Conservation (phyloP, 108 stramenopile species). For the Skeletonema marinoi region DNA sequence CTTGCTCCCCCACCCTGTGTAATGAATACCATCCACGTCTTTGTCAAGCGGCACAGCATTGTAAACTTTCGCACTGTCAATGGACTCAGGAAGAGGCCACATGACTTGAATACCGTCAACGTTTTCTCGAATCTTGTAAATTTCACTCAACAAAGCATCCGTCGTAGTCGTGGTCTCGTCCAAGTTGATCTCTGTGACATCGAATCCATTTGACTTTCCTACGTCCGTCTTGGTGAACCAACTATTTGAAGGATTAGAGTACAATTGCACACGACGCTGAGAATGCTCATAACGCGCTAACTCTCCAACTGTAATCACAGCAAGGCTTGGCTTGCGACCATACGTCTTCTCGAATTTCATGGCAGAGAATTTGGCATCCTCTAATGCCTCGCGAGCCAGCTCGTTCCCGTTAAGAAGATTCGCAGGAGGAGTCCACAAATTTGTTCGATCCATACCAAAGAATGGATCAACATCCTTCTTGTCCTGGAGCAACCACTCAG, state of each 20-base stretch:
- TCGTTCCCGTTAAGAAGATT: conserved; percentile 48
- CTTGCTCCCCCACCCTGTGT: conserved; percentile 9
- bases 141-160: conserved; percentile 44
- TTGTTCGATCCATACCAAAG: conserved; percentile 30
- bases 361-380: conserved; percentile 39
- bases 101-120: conserved; percentile 59
- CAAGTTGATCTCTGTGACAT: conserved; percentile 47
- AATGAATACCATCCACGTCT: conserved; percentile 56
- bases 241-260: conserved; percentile 24
- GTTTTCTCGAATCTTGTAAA: conserved; percentile 33
- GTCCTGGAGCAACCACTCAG: conserved; percentile 32
- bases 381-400: conserved; percentile 34
- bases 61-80: conserved; percentile 41
- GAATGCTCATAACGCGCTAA: conserved; percentile 38
- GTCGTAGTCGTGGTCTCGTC: conserved; percentile 34
- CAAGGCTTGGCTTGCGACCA: conserved; percentile 43
- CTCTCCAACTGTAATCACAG: conserved; percentile 55
- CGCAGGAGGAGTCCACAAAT: conserved; percentile 43
- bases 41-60: conserved; percentile 31
- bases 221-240: conserved; percentile 50
- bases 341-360: conserved; percentile 13
- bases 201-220: conserved; percentile 44
- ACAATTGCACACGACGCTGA: conserved; percentile 34
- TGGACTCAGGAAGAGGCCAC: conserved; percentile 52
- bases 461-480: conserved; percentile 28